These are phyloP conservation scores for Coemansia pectinata DNA, from an alignment of 192 early-diverging fungal species.

Conservation along the genomic window DNA sequence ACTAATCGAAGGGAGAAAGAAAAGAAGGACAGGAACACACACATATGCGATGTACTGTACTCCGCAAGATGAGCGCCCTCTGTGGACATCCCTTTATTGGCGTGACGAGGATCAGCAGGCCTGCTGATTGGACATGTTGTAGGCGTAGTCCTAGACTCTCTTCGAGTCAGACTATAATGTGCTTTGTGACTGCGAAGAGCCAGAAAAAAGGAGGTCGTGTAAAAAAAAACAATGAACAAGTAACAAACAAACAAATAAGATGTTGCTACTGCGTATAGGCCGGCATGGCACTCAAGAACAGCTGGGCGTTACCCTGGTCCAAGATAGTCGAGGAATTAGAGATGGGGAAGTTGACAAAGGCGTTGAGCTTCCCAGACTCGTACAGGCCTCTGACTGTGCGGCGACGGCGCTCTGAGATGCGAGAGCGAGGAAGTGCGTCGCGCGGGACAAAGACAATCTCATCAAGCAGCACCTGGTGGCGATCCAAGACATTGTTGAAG, in stretches of 20 bases:
- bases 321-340: slow-evolving; percentile 24
- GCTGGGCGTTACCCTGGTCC: slow-evolving; percentile 34
- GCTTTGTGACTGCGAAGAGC: not conserved
- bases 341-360: slow-evolving; percentile 34
- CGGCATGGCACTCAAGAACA: slow-evolving; percentile 17
- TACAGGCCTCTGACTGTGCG: slow-evolving; percentile 40
- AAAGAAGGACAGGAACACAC: not conserved
- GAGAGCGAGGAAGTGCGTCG: slow-evolving; percentile 61
- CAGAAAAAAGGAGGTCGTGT: not conserved
- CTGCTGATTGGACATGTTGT: not conserved
- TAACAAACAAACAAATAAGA: not conserved
- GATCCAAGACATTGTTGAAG: slow-evolving; percentile 68
- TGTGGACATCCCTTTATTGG: not conserved
- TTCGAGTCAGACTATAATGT: not conserved
- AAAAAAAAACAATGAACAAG: too few species aligned
- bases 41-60: not conserved
- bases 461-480: slow-evolving; percentile 71
- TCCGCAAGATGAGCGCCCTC: not conserved
- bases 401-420: slow-evolving; percentile 60
- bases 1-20: not conserved
- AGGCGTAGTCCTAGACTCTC: not conserved
- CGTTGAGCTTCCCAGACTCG: slow-evolving; percentile 46
- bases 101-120: not conserved
- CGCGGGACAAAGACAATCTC: slow-evolving; percentile 64
- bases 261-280: not conserved